Evolutionary conservation across 257 asterid genomes (phyloP).

Genomic region (Ocimum tenuiflorum): DNA sequence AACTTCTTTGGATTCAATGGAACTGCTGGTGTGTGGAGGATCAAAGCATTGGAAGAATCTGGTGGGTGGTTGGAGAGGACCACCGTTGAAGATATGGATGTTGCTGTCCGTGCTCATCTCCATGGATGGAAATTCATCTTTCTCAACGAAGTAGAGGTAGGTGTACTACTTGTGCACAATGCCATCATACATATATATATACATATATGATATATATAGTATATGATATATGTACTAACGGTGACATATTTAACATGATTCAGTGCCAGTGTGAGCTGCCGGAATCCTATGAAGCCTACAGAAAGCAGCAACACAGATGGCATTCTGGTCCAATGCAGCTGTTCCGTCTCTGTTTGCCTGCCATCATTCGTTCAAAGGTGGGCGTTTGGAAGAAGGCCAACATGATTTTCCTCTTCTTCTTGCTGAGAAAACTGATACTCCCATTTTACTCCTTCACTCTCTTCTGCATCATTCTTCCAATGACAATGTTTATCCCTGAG

Average conservation of each 20-base stretch:
- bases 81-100: conserved; percentile 90
- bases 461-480: conserved; percentile 81
- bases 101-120: conserved; percentile 88
- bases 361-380: conserved; percentile 64
- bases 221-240: too few species aligned
- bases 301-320: conserved; percentile 94
- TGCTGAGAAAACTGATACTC: conserved; percentile 62
- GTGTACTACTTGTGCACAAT: background rate
- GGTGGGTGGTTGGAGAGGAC: conserved; percentile 96
- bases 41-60: conserved; percentile 79
- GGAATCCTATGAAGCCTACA: conserved; percentile 80
- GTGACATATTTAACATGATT: too few species aligned
- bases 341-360: conserved; percentile 82
- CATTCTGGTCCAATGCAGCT: conserved; percentile 97
- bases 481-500: conserved; percentile 87
- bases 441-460: conserved; percentile 89
- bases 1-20: conserved; percentile 88
- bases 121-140: conserved; percentile 90
- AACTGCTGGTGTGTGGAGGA: conserved; percentile 95
- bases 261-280: conserved; percentile 91
- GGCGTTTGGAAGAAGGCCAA: conserved; percentile 42
- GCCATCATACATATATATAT: background rate
- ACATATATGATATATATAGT: too few species aligned
- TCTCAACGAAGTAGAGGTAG: conserved; percentile 84
- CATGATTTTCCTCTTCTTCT: conserved; percentile 55